Base-by-base conservation (phyloP, 257 asterid species). In the Ilex asprella region DNA sequence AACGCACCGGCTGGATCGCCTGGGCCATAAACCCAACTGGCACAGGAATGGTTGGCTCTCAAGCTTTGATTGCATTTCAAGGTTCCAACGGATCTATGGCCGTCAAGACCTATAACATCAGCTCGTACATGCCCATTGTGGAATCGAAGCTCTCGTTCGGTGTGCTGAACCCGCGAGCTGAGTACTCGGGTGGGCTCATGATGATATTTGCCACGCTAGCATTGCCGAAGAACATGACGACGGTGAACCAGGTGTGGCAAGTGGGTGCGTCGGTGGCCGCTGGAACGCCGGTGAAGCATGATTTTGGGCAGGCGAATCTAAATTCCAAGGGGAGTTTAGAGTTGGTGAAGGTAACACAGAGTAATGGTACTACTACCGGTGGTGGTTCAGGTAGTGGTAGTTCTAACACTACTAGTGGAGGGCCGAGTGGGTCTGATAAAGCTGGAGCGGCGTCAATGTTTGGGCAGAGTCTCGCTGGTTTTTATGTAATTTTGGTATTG, bases 1-100 rank as follows among this genome's bases (percentile, higher is more conserved):
- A 65, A 31, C 66, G 87, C 54, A 69, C 63, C 52, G 94, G 95
- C 10, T 89, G 94, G 97, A 70, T 87, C 29, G 79, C 90, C 0
- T 90, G 92, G 95, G 95, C 82, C 16, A 71, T 90, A 3, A 87
- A 87, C 71, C 97, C 94, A 6, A 75, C 67, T 1, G 71, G 16
- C 16, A 3, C 68, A 2, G 92, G 84, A 55, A 89, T 89, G 97
- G 0, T 66, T 3, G 94, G 97, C 8, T 55, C 95, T 59, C 95
- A 86, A 43, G 29, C 91, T 2, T 70, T 86, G 59, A 27, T 83
- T 61, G 91, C 94, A 0, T 86, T 78, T 70, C 66, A 63, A 15
- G 70, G 69, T 32, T 15, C 84, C 32, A 73, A 60, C 65, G 91
- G 89, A 0, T 74, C 76, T 31, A 47, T 74, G 70, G 70, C 66